phyloP scores from a whole-genome alignment of 2,329 filamentous ascomycete genomes.

The Parastagonospora avenae region DNA sequence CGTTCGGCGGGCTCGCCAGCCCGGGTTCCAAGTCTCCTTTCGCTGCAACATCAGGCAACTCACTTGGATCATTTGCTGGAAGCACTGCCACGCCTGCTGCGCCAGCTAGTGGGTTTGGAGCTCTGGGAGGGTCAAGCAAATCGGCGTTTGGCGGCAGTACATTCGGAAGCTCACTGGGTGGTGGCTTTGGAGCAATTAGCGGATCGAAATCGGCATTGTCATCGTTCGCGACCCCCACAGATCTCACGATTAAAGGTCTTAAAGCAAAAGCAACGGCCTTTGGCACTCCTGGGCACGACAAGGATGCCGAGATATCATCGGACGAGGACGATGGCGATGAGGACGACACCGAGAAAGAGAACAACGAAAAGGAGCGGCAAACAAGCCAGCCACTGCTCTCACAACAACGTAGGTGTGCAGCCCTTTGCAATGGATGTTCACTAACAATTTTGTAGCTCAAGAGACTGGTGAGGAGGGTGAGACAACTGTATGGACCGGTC shows the following conservation, averaged over 20 bases:
- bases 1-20: slow-evolving; percentile 36
- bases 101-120: slow-evolving; percentile 37
- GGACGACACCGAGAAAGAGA: slow-evolving; percentile 19
- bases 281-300: slow-evolving; percentile 68
- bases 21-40: slow-evolving; percentile 43
- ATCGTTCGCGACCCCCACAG: slow-evolving; percentile 71
- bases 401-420: slow-evolving; percentile 66
- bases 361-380: slow-evolving; percentile 40
- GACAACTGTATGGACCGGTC: slow-evolving; percentile 72
- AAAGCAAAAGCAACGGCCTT: slow-evolving; percentile 74
- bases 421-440: not conserved
- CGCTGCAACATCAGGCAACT: slow-evolving; percentile 32
- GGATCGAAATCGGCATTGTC: slow-evolving; percentile 53
- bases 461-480: slow-evolving; percentile 90
- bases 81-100: slow-evolving; percentile 19
- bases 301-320: slow-evolving; percentile 57
- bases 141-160: slow-evolving; percentile 44
- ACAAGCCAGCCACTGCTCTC: slow-evolving; percentile 51
- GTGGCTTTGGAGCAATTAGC: slow-evolving; percentile 35
- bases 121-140: slow-evolving; percentile 37
- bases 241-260: slow-evolving; percentile 51
- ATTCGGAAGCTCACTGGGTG: slow-evolving; percentile 51
- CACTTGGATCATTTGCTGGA: slow-evolving; percentile 35
- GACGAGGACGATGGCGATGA: slow-evolving; percentile 59
- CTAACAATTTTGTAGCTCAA: slow-evolving; percentile 55